Evolutionary conservation across 1,284 basidiomycete species (phyloP).

Genomic region (Sporisorium sorghi): DNA sequence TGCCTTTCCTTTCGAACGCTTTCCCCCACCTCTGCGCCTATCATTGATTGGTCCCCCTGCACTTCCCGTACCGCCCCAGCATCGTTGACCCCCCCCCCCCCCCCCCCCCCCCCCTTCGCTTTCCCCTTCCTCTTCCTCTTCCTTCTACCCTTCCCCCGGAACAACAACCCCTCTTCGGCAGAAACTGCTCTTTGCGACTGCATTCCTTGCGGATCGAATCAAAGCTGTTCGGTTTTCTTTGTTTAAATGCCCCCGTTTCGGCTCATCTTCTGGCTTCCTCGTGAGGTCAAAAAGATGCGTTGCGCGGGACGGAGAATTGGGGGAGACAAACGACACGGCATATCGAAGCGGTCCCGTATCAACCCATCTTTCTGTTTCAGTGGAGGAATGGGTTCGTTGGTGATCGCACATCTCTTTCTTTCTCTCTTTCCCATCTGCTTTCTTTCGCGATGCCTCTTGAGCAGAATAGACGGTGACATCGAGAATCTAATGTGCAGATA

Average conservation of each 20-base stretch:
- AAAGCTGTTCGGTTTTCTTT: constrained; percentile 52
- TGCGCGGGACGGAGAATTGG: constrained; percentile 44
- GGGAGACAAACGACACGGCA: constrained; percentile 46
- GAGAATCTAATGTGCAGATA: background rate
- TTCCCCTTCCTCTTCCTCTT: background rate
- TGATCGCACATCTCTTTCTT: constrained; percentile 30
- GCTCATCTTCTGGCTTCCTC: background rate
- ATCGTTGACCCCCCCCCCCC: too few species aligned
- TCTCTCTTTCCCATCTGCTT: background rate
- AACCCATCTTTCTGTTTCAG: constrained; percentile 41
- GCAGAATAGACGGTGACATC: background rate
- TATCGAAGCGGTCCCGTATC: constrained; percentile 46
- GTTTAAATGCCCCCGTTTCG: constrained; percentile 17
- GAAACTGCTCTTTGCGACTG: constrained; percentile 46
- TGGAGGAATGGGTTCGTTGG: constrained; percentile 54
- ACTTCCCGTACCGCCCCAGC: too few species aligned
- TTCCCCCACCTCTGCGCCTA: too few species aligned
- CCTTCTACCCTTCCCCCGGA: background rate
- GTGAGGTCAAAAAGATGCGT: too few species aligned
- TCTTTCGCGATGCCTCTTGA: too few species aligned
- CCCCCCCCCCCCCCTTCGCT: background rate
- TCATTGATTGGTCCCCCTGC: too few species aligned
- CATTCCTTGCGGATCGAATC: constrained; percentile 16
- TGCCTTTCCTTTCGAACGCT: too few species aligned
- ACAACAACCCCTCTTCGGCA: constrained; percentile 41